These are phyloP conservation scores for Cercospora citrullina DNA, from an alignment of 2,329 filamentous ascomycete genomes.

Conservation along the genomic window DNA sequence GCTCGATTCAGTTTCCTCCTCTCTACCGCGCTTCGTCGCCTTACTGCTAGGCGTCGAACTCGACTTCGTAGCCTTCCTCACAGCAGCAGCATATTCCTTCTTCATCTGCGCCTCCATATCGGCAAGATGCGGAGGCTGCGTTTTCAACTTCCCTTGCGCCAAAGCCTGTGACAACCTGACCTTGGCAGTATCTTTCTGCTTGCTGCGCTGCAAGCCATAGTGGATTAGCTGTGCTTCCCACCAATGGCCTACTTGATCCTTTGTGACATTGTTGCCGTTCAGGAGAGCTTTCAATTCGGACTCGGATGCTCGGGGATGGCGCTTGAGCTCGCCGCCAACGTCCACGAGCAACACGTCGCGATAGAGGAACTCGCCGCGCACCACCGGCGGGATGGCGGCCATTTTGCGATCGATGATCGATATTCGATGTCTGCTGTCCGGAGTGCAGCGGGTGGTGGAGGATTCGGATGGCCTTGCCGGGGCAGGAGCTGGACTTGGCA, in stretches of 20 bases:
- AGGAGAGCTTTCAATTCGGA: constrained; percentile 31
- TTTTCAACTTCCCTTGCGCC: constrained; percentile 49
- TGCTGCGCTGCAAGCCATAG: constrained; percentile 59
- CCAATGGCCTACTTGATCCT: constrained; percentile 60
- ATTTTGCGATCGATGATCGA: not conserved
- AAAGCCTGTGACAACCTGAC: constrained; percentile 61
- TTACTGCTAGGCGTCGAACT: not conserved
- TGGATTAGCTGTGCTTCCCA: constrained; percentile 64
- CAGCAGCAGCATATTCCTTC: constrained; percentile 57
- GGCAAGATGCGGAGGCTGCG: constrained; percentile 50
- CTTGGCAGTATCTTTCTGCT: constrained; percentile 60
- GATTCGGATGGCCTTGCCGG: not conserved
- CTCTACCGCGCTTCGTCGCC: constrained; percentile 29
- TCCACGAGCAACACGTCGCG: constrained; percentile 35
- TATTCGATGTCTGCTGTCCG: not conserved
- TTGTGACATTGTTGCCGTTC: constrained; percentile 29
- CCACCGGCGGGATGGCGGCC: constrained; percentile 17
- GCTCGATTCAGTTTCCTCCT: constrained; percentile 23
- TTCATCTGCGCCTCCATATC: constrained; percentile 57
- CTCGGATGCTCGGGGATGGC: constrained; percentile 33
- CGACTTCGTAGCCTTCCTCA: constrained; percentile 47
- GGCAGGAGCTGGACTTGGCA: not conserved
- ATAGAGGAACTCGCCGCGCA: constrained; percentile 36
- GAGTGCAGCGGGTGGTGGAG: not conserved
- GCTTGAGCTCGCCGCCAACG: constrained; percentile 33